These are phyloP conservation scores for Hypoxylon sp. DNA, from an alignment of 2,329 filamentous ascomycete species.

Conservation along the genomic window DNA sequence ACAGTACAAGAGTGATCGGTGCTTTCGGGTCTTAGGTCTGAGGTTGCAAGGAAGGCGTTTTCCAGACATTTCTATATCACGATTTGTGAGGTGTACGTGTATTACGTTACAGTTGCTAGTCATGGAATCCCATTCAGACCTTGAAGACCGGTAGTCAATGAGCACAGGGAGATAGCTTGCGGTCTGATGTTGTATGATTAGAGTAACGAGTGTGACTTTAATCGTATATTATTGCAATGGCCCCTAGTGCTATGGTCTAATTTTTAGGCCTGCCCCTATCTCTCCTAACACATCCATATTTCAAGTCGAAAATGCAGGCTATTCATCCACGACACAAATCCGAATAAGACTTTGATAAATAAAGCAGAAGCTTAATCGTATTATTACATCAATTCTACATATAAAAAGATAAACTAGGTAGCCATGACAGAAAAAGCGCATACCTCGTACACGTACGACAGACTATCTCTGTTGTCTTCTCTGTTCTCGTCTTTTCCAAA, in stretches of 20 bases:
- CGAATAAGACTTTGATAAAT: too few relatives aligned
- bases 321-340: too few relatives aligned
- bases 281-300: too few relatives aligned
- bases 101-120: not conserved
- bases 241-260: too few relatives aligned
- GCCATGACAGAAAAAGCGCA: slow-evolving; percentile 9
- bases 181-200: too few relatives aligned
- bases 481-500: slow-evolving; percentile 3
- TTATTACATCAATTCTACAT: slow-evolving; percentile 3
- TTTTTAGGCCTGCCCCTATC: too few relatives aligned
- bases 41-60: not conserved
- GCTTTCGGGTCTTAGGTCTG: not conserved
- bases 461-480: slow-evolving; percentile 1
- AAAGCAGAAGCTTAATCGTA: slow-evolving; percentile 1
- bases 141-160: too few relatives aligned
- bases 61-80: not conserved
- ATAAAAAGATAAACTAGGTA: not conserved
- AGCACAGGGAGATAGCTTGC: too few relatives aligned
- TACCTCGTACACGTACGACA: slow-evolving; percentile 29
- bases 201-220: too few relatives aligned
- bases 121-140: too few relatives aligned
- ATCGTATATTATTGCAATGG: too few relatives aligned
- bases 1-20: not conserved
- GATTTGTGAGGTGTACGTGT: not conserved
- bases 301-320: not conserved